phyloP scores from a whole-genome alignment of 2,329 filamentous ascomycete species.

The Aspergillus ruber region DNA sequence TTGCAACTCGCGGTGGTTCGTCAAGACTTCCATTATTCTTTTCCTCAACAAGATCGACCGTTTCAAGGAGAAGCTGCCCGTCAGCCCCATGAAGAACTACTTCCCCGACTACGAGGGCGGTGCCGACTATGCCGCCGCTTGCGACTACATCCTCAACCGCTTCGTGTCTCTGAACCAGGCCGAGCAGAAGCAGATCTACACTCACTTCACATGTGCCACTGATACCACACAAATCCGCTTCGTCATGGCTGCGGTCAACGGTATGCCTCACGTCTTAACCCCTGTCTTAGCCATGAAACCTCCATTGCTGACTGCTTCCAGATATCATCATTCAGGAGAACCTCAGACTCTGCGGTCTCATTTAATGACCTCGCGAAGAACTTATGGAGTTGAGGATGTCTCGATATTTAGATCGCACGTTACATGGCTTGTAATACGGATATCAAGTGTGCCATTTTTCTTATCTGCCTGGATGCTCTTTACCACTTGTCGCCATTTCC shows the following conservation, averaged over 20 bases:
- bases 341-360: constrained; percentile 90
- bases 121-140: constrained; percentile 89
- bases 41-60: constrained; percentile 71
- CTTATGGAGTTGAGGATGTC: constrained; percentile 17
- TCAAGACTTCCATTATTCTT: constrained; percentile 65
- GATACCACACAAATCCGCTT: constrained; percentile 99
- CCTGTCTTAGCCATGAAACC: not conserved
- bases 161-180: constrained; percentile 98
- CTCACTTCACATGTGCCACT: constrained; percentile 97
- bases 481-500: not conserved
- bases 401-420: constrained; percentile 27
- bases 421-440: constrained; percentile 25
- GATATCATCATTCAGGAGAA: constrained; percentile 99
- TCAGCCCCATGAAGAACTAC: constrained; percentile 70
- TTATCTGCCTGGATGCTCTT: constrained; percentile 13
- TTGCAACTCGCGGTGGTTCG: constrained; percentile 66
- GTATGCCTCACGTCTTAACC: constrained; percentile 50
- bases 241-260: constrained; percentile 99
- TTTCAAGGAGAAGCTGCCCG: constrained; percentile 68
- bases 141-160: constrained; percentile 97
- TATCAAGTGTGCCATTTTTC: constrained; percentile 10
- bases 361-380: constrained; percentile 53
- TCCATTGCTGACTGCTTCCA: constrained; percentile 36
- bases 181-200: constrained; percentile 99
- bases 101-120: constrained; percentile 80